These are phyloP conservation scores for Solanum chacoense DNA, from an alignment of 305 asterid genomes.

Conservation along the genomic window DNA sequence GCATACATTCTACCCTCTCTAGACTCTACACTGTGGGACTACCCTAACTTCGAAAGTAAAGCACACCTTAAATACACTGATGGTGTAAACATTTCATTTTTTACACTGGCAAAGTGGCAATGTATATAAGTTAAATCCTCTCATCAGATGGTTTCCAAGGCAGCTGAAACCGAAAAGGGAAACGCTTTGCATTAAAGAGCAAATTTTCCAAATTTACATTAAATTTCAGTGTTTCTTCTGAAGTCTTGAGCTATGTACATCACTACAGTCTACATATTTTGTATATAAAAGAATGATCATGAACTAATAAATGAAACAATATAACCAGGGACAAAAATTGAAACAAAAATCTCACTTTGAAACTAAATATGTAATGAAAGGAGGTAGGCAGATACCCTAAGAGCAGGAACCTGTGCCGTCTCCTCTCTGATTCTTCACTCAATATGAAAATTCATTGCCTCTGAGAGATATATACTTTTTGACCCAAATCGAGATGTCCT, in stretches of 20 bases:
- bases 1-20: background rate
- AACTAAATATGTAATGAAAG: background rate
- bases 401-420: background rate
- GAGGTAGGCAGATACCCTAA: background rate
- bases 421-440: background rate
- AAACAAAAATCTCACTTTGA: background rate
- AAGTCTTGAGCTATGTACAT: background rate
- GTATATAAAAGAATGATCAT: background rate
- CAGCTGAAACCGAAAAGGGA: background rate
- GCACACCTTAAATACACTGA: background rate
- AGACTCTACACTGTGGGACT: background rate
- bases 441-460: constrained; percentile 68
- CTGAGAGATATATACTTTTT: constrained; percentile 71
- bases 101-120: background rate
- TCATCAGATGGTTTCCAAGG: background rate
- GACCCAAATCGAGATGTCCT: constrained; percentile 75
- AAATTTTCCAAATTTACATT: background rate
- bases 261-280: background rate
- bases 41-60: background rate
- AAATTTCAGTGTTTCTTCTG: background rate
- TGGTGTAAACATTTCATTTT: background rate
- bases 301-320: background rate
- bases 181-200: background rate
- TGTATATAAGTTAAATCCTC: background rate
- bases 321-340: background rate